Evolutionary conservation across 176 grass and related monocot genomes (phyloP), one percentile per base, ranked within the genome.

Genomic region (Eleusine indica): DNA sequence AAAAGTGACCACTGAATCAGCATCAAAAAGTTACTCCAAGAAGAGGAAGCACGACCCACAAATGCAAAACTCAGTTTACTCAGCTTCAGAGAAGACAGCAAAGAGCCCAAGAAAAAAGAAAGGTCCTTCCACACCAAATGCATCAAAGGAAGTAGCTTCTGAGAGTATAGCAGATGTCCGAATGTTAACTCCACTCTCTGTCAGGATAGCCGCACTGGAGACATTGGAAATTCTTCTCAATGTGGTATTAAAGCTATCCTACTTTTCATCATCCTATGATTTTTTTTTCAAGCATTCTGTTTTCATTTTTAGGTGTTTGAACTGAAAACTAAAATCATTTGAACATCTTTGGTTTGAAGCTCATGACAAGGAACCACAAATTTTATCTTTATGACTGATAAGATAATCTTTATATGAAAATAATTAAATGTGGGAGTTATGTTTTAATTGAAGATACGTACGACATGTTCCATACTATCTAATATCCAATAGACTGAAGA

Each of bases 141-240:
- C 68, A 70, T 89, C 62, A 1, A 80, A 80, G 39, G 76, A 63
- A 75, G 21, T 69, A 62, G 19, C 47, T 65, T 21, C 79, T 83
- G 79, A 90, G 82, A 77, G 29, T 61, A 77, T 43, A 52, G 66
- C 77, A 63, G 60, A 51, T 83, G 76, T 56, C 72, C 89, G 73
- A 84, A 72, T 48, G 25, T 72, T 66, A 39, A 71, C 73, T 48
- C 85, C 88, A 70, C 89, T 90, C 65, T 86, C 68, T 81, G 80
- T 98, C 44, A 95, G 91, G 79, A 90, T 93, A 81, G 92, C 93
- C 65, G 92, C 93, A 48, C 69, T 98, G 15, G 77, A 92, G 85
- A 86, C 93, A 82, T 80, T 98, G 82, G 93, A 89, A 88, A 81
- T 88, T 88, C 93, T 98, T 75, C 81, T 98, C 46, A 93, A 82